Conservation (phyloP, 192 early-diverging fungal species). For the Paraglomus brasilianum region DNA sequence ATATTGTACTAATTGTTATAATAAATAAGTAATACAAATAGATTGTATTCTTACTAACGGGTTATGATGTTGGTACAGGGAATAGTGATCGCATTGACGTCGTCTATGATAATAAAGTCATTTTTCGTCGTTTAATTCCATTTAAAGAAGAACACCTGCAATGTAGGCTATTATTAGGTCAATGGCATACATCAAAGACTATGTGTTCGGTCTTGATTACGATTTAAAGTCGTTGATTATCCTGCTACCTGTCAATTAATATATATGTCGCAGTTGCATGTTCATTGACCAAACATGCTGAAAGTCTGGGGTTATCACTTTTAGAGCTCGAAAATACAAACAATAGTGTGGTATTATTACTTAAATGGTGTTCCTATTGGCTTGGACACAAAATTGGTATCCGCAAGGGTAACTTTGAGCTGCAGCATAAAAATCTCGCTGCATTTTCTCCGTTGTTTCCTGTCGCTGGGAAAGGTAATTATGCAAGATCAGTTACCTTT, state of each 20-base stretch:
- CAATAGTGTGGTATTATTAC: conserved; percentile 17
- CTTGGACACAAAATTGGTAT: conserved; percentile 8
- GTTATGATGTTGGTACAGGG: too few relatives aligned
- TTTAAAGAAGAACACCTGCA: too few relatives aligned
- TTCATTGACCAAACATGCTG: too few relatives aligned
- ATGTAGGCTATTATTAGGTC: not conserved
- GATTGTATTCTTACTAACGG: too few relatives aligned
- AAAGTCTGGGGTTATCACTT: too few relatives aligned
- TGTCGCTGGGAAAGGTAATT: not conserved
- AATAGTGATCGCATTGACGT: too few relatives aligned
- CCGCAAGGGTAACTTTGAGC: not conserved
- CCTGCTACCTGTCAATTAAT: not conserved
- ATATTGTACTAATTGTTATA: too few relatives aligned
- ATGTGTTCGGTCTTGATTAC: not conserved
- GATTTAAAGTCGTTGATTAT: conserved; percentile 6
- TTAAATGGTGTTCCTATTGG: not conserved
- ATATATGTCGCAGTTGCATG: not conserved
- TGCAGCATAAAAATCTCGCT: not conserved
- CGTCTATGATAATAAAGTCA: too few relatives aligned
- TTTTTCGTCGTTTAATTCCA: too few relatives aligned
- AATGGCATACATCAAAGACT: conserved; percentile 2
- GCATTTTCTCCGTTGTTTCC: conserved; percentile 12
- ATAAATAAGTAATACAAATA: too few relatives aligned
- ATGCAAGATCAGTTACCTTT: not conserved
- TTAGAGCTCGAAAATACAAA: not conserved